Conservation (phyloP, 1,284 basidiomycete species). For the Sanghuangporus baumii region DNA sequence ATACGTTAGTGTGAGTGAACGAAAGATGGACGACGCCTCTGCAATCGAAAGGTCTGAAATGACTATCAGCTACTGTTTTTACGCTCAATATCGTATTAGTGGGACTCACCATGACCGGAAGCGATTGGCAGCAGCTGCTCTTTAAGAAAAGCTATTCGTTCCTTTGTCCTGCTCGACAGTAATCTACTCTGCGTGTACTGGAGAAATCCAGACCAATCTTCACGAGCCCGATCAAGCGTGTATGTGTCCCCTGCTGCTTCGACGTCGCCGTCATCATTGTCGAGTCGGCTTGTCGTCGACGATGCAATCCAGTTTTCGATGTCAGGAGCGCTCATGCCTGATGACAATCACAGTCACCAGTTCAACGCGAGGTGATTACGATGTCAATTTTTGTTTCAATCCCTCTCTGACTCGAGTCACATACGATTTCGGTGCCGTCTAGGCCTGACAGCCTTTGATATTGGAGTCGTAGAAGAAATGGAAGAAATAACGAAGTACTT, state of each 20-base stretch:
- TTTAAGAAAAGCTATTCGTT: conserved; percentile 51
- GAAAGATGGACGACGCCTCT: conserved; percentile 68
- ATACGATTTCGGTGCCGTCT: neutral
- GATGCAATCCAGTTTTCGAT: conserved; percentile 36
- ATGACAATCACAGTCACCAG: neutral
- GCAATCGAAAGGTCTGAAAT: conserved; percentile 54
- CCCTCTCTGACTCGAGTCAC: no score
- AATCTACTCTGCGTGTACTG: conserved; percentile 45
- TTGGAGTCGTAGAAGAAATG: neutral
- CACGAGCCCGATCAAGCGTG: conserved; percentile 47
- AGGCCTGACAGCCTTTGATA: neutral
- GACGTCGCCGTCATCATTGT: conserved; percentile 21
- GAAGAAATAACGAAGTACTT: no score
- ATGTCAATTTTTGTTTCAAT: neutral
- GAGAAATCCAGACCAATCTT: conserved; percentile 53
- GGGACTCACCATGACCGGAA: conserved; percentile 50
- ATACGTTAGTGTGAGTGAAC: conserved; percentile 67
- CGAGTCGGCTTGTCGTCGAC: conserved; percentile 3
- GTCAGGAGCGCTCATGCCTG: conserved; percentile 32
- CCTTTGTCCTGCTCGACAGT: conserved; percentile 47
- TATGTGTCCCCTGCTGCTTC: conserved; percentile 24
- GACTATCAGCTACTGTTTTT: neutral
- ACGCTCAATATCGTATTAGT: neutral
- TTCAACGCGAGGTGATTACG: neutral
- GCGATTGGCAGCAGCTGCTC: conserved; percentile 56